Evolutionary conservation across 2,329 filamentous ascomycete species (phyloP), one percentile per base, ranked within the genome.

Genomic region (Sporothrix protearum): DNA sequence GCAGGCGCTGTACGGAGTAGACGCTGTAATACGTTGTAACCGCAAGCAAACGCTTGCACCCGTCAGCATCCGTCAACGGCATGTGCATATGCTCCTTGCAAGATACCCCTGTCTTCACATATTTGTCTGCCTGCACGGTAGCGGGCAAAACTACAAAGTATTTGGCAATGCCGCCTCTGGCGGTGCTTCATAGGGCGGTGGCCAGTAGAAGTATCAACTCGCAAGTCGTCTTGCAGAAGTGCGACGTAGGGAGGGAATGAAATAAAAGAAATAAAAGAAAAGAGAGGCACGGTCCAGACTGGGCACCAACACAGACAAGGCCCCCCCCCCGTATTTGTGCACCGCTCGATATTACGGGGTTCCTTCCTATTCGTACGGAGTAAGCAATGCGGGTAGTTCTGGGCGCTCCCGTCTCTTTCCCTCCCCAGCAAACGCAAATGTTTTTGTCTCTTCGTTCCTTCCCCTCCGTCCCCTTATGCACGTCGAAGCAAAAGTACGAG

Each of bases 361-460:
- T 49, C 42, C 63, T 66, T 66, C 63, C 63, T 66, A 66, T 49
- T 66, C 63, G 63, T 66, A 64, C 59, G 22, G 25, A 49, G 63
- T 28, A 64, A 66, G 63, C 63, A 66, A 33, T 33, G 63, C 63
- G 63, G 63, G 42, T 66, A 66, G 16, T 25, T 30, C 39, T 66
- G 63, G 63, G 63, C 63, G 25, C 25, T 47, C 63, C 63, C 63
- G 63, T 33, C 63, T 66, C 63, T 49, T 66, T 66, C 45, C 45
- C 16, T 66, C 39, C 22, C 9, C 22, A 12, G 59, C 42, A 66
- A 14, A 33, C 12, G 39, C 16, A 66, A 22, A 30, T 33, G 42
- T 16, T 30, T 33, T 22, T 16, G 25, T 64, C 25, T 33, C 61
- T 12, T 45, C 22, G 39, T 28, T 28, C 61, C 36, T 33, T 66